These are phyloP conservation scores for Lecanicillium sp. DNA, from an alignment of 2,329 filamentous ascomycete species.

Conservation along the genomic window DNA sequence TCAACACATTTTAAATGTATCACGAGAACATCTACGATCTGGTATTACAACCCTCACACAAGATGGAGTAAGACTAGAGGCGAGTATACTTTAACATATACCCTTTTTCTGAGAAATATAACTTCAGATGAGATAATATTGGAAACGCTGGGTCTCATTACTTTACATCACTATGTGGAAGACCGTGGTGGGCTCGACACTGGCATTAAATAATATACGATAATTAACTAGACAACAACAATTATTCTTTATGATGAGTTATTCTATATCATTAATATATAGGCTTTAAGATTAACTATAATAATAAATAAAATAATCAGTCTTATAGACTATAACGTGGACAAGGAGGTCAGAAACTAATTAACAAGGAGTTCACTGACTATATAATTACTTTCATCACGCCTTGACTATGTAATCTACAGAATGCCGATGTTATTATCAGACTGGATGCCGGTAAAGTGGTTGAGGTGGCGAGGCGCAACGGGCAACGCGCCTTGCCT, in stretches of 20 bases:
- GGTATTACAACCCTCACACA: neutral
- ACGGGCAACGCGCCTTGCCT: no score
- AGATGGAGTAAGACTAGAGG: neutral
- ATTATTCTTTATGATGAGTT: neutral
- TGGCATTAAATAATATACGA: neutral
- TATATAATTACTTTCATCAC: no score
- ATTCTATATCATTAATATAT: neutral
- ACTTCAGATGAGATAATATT: neutral
- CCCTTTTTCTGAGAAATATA: neutral
- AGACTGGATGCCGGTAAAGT: neutral
- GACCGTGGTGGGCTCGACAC: neutral
- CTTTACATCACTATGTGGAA: slow-evolving; percentile 14
- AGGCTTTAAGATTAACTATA: neutral
- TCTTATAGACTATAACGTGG: no score
- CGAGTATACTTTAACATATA: neutral
- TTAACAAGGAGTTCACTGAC: no score
- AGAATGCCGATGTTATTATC: neutral
- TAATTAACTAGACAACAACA: neutral
- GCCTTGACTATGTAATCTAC: slow-evolving; percentile 14
- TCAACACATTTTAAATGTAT: neutral
- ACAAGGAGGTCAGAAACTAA: no score
- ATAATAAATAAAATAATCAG: no score
- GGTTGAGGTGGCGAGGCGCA: neutral
- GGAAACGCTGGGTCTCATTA: neutral
- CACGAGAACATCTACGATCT: neutral